Percentiles rank a stretch among this genome's conserved stretches.
Evolutionary conservation across 2,329 filamentous ascomycete species (phyloP).

Genomic region (Rutstroemia sp.): DNA sequence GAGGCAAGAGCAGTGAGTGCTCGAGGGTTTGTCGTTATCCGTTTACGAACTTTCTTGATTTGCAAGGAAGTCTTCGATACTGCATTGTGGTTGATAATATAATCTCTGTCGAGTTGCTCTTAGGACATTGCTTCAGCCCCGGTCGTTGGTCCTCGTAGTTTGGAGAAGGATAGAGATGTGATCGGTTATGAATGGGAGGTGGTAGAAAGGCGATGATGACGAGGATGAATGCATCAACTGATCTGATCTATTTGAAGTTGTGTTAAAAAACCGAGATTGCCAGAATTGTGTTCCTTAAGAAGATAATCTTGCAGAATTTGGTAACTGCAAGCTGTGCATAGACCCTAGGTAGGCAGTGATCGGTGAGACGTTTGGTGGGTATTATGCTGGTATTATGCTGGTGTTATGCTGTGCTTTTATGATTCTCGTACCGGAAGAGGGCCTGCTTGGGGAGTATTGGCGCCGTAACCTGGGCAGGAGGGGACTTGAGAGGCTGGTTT

Average conservation of each 20-base stretch:
- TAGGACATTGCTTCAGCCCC: constrained; percentile 25
- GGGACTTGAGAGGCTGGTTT: too few species aligned
- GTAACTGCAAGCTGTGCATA: neutral
- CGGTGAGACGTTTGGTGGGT: neutral
- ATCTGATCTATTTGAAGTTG: constrained; percentile 3
- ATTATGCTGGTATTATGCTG: neutral
- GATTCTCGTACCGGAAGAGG: too few species aligned
- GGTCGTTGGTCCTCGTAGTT: constrained; percentile 17
- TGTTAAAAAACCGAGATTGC: neutral
- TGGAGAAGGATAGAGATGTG: constrained; percentile 7
- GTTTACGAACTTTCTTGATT: constrained; percentile 29
- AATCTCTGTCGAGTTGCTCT: constrained; percentile 14
- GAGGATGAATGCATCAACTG: constrained; percentile 7
- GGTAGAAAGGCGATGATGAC: neutral
- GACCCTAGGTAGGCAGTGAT: neutral
- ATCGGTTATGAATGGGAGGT: neutral
- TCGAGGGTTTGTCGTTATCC: constrained; percentile 20
- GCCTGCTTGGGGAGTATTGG: too few species aligned
- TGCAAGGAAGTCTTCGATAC: constrained; percentile 23
- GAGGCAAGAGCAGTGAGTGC: constrained; percentile 16
- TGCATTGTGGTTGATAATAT: constrained; percentile 28
- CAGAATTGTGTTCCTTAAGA: constrained; percentile 5
- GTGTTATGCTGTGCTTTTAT: neutral
- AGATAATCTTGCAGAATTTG: constrained; percentile 9
- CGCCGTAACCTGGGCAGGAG: too few species aligned